Percentiles rank a stretch among this genome's conserved stretches.
phyloP scores from a whole-genome alignment of 2,329 filamentous ascomycete genomes.

The Didymella sp. region DNA sequence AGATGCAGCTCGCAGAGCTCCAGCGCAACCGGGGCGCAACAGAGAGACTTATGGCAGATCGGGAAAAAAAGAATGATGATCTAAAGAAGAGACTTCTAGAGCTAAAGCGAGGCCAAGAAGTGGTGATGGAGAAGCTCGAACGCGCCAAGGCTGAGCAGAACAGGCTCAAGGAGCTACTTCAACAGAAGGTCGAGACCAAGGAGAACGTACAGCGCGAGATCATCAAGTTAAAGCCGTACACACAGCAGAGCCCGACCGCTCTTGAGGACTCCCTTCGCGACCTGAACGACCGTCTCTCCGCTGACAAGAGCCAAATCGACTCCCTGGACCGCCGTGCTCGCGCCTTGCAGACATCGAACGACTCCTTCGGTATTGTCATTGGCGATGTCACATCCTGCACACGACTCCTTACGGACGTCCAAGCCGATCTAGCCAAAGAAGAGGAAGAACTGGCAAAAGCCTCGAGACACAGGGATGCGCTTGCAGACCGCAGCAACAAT shows the following conservation, averaged over 20 bases:
- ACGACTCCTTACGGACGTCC: slow-evolving; percentile 86
- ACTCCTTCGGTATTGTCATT: slow-evolving; percentile 84
- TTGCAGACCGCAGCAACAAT: slow-evolving; percentile 86
- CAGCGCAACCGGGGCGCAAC: slow-evolving; percentile 78
- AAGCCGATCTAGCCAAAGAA: slow-evolving; percentile 83
- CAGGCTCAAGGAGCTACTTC: slow-evolving; percentile 73
- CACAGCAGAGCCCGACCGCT: slow-evolving; percentile 83
- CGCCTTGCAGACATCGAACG: slow-evolving; percentile 87
- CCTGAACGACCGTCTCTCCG: slow-evolving; percentile 76
- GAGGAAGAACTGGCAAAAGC: slow-evolving; percentile 87
- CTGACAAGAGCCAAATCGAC: slow-evolving; percentile 86
- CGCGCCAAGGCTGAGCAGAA: slow-evolving; percentile 81
- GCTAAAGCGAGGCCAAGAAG: slow-evolving; percentile 80
- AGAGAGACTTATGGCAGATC: slow-evolving; percentile 82
- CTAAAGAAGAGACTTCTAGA: slow-evolving; percentile 83
- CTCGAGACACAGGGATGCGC: slow-evolving; percentile 80
- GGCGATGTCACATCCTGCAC: slow-evolving; percentile 87
- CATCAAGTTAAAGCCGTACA: slow-evolving; percentile 88
- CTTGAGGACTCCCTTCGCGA: slow-evolving; percentile 84
- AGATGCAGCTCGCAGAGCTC: slow-evolving; percentile 80
- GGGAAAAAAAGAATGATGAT: slow-evolving; percentile 84
- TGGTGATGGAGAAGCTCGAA: slow-evolving; percentile 81
- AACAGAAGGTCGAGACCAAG: slow-evolving; percentile 74
- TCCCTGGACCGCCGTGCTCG: slow-evolving; percentile 84
- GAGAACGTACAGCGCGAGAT: slow-evolving; percentile 82